Conservation (phyloP, 495 filamentous ascomycete species). For the Amphirosellinia nigrospora region DNA sequence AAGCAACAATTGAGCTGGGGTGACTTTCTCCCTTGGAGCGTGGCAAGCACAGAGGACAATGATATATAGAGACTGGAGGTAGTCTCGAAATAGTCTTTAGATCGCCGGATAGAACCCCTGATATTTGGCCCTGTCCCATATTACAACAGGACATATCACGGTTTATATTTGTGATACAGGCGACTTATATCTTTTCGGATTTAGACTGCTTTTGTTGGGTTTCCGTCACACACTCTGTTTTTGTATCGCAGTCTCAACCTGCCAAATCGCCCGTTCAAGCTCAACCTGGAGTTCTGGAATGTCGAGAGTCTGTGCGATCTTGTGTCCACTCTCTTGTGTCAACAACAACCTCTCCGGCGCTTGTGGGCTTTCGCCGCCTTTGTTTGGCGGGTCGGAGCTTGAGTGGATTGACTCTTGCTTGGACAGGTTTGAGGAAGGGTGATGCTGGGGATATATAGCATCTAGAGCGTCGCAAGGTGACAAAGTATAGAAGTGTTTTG, state of each 20-base stretch:
- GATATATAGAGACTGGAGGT: constrained; percentile 1
- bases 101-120: background rate
- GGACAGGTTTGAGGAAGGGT: constrained; percentile 19
- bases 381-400: constrained; percentile 43
- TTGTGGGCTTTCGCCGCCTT: constrained; percentile 35
- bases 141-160: background rate
- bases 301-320: constrained; percentile 72
- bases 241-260: constrained; percentile 74
- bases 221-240: constrained; percentile 48
- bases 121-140: background rate
- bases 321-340: constrained; percentile 62
- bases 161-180: background rate
- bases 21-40: background rate
- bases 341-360: constrained; percentile 63
- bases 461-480: constrained; percentile 71
- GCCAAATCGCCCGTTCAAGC: constrained; percentile 85
- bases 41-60: background rate
- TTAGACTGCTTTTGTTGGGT: constrained; percentile 17
- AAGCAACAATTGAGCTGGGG: background rate
- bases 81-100: background rate
- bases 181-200: constrained; percentile 29
- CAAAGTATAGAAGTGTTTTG: constrained; percentile 68
- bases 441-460: constrained; percentile 64
- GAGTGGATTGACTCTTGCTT: constrained; percentile 35
- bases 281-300: constrained; percentile 86